Evolutionary conservation across 192 early-diverging fungal genomes (phyloP).

Genomic region (Phycomyces nitens): DNA sequence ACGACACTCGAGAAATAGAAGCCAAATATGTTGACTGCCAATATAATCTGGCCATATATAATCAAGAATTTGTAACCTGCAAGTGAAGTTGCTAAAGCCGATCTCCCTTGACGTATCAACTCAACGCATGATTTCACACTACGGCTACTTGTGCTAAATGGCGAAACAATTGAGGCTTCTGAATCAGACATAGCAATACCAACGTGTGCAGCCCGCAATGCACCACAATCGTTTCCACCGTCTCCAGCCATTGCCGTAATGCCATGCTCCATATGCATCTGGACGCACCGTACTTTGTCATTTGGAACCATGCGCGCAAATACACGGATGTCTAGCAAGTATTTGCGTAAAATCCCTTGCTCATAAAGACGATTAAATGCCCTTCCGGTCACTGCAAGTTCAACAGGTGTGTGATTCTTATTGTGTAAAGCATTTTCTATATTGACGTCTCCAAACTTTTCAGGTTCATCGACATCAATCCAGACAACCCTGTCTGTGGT

Average conservation of each 20-base stretch:
- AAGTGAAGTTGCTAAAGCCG: constrained; percentile 66
- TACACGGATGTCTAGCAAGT: constrained; percentile 65
- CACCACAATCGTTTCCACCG: constrained; percentile 82
- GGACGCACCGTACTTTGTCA: constrained; percentile 73
- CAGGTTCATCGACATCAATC: constrained; percentile 56
- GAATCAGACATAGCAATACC: constrained; percentile 78
- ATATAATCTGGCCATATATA: constrained; percentile 66
- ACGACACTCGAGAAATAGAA: constrained; percentile 66
- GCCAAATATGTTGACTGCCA: constrained; percentile 55
- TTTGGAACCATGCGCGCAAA: constrained; percentile 80
- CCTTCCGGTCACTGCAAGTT: constrained; percentile 70
- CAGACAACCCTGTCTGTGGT: constrained; percentile 42
- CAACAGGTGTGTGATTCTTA: constrained; percentile 40
- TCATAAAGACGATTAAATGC: constrained; percentile 57
- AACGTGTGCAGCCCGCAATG: constrained; percentile 77
- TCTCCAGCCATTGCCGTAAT: constrained; percentile 85
- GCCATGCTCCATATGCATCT: constrained; percentile 68
- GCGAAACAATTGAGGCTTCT: constrained; percentile 79
- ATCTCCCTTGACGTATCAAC: constrained; percentile 64
- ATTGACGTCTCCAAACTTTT: constrained; percentile 35
- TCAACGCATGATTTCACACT: constrained; percentile 67
- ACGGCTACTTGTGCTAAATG: constrained; percentile 66
- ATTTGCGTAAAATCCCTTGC: constrained; percentile 40
- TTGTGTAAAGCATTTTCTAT: constrained; percentile 28
- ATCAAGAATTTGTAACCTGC: constrained; percentile 64